Base-by-base conservation (phyloP, 75 land plant species). In the Pinus taeda region DNA sequence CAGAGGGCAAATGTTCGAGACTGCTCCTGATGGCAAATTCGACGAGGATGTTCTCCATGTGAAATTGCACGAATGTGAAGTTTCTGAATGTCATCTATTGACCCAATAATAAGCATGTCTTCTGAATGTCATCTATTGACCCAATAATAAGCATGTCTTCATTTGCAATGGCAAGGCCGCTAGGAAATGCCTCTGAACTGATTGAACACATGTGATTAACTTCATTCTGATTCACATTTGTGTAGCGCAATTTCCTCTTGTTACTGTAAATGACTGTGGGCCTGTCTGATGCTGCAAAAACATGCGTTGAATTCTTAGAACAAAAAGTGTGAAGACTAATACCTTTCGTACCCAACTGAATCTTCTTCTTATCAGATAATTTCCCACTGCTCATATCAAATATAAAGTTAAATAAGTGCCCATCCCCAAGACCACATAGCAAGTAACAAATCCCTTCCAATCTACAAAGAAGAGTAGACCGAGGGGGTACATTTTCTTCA, bases 11-110 rank as follows among this genome's bases (percentile, higher is more conserved):
- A 95, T 15, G 98, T 90, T 36, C 93, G 88, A 49, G 99, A 78
- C 67, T 91, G 90, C 66, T 97, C 99, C 85, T 97, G 99, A 81
- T 97, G 98, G 75, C 93, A 86, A 53, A 97, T 97, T 39, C 99
- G 93, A 9, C 98, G 90, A 57, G 99, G 93, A 75, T 97, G 94
- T 77, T 97, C 99, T 49, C 96, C 96, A 79, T 95, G 91, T 7
- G 96, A 94, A 66, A 97, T 90, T n/a, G 98, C 82, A 61, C 99
- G 98, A 12, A 97, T 97, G 69, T 97, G 99, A 59, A 97, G 94
- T 83, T 97, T 97, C 75, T 97, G 99, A 75, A 97, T 97, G 75
- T 97, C 98, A 84, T 97, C 99, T 83, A 97, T 93, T 15, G 96
- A 95, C n/a, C n/a, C n/a, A n/a, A n/a, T n/a, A n/a, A n/a, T n/a